phyloP scores from a whole-genome alignment of 257 asterid species.

The Fraxinus pennsylvanica region DNA sequence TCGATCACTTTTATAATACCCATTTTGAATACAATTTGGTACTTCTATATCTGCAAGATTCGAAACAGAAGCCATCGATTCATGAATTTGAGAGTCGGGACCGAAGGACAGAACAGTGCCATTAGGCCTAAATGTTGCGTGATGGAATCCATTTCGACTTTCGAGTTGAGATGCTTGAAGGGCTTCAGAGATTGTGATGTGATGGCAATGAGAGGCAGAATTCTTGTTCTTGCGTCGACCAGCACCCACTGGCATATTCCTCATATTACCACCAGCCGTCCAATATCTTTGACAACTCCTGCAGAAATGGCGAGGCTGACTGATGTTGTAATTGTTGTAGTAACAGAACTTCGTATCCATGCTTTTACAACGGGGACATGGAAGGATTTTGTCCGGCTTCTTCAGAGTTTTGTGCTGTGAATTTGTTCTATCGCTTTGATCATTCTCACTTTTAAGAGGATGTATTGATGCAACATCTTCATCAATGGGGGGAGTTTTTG shows the following conservation, averaged over 20 bases:
- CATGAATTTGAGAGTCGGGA: constrained; percentile 43
- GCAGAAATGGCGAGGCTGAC: constrained; percentile 92
- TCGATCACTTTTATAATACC: constrained; percentile 31
- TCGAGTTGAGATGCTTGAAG: constrained; percentile 54
- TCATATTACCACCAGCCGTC: constrained; percentile 97
- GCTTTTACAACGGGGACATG: constrained; percentile 95
- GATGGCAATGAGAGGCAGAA: constrained; percentile 53
- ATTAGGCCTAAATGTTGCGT: constrained; percentile 43
- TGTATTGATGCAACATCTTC: constrained; percentile 40
- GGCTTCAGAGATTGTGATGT: constrained; percentile 60
- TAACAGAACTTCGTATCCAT: constrained; percentile 91
- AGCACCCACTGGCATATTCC: constrained; percentile 90
- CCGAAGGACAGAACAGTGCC: constrained; percentile 70
- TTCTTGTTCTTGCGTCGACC: constrained; percentile 84
- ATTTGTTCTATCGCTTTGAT: constrained; percentile 39
- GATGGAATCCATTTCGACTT: constrained; percentile 43
- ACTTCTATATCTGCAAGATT: constrained; percentile 40
- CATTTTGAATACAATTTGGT: constrained; percentile 31
- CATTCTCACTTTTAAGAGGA: constrained; percentile 40
- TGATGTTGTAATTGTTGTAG: constrained; percentile 81
- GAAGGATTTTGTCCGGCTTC: constrained; percentile 85
- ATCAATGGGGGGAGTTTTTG: constrained; percentile 31
- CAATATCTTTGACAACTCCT: constrained; percentile 93
- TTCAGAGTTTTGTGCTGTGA: constrained; percentile 56
- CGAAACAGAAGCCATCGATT: constrained; percentile 55